These are phyloP conservation scores for Camellia sinensis DNA, from an alignment of 148 eudicot species.

Conservation along the genomic window DNA sequence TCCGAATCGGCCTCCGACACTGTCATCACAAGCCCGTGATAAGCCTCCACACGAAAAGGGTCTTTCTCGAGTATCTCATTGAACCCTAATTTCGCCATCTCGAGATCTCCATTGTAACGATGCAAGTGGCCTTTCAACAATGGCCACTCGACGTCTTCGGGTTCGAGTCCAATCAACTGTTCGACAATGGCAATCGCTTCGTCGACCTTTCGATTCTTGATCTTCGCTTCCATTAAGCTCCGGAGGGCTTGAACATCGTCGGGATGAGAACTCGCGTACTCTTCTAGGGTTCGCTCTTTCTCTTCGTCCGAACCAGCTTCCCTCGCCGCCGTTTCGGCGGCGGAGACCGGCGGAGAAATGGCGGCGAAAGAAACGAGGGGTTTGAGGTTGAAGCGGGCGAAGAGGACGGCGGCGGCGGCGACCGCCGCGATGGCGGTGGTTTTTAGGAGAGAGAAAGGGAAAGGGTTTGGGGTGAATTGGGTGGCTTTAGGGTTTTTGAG, in stretches of 20 bases:
- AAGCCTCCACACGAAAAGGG: slow-evolving; percentile 70
- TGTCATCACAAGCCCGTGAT: slow-evolving; percentile 72
- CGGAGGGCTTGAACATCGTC: slow-evolving; percentile 32
- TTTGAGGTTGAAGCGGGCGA: slow-evolving; percentile 31
- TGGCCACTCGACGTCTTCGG: slow-evolving; percentile 64
- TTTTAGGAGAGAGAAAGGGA: slow-evolving; percentile 33
- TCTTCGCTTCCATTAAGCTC: slow-evolving; percentile 52
- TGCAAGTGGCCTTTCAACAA: slow-evolving; percentile 62
- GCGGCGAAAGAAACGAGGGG: slow-evolving; percentile 31
- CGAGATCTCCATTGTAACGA: slow-evolving; percentile 44
- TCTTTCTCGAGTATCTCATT: slow-evolving; percentile 53
- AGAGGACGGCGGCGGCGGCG: slow-evolving; percentile 53
- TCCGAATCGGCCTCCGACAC: slow-evolving; percentile 46
- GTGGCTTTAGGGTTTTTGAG: slow-evolving; percentile 9
- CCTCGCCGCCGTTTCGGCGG: background rate
- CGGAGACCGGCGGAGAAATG: slow-evolving; percentile 12
- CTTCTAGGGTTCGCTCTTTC: slow-evolving; percentile 37
- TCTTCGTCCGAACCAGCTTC: background rate
- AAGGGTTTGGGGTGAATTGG: background rate
- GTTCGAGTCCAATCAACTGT: slow-evolving; percentile 57
- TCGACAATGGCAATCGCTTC: slow-evolving; percentile 55
- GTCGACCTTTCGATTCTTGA: slow-evolving; percentile 45
- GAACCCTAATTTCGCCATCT: slow-evolving; percentile 54
- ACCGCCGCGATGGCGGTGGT: slow-evolving; percentile 43
- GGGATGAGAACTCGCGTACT: too few species aligned